Evolutionary conservation across 352 stramenopile species (phyloP).

Genomic region (Pythium aquatile): DNA sequence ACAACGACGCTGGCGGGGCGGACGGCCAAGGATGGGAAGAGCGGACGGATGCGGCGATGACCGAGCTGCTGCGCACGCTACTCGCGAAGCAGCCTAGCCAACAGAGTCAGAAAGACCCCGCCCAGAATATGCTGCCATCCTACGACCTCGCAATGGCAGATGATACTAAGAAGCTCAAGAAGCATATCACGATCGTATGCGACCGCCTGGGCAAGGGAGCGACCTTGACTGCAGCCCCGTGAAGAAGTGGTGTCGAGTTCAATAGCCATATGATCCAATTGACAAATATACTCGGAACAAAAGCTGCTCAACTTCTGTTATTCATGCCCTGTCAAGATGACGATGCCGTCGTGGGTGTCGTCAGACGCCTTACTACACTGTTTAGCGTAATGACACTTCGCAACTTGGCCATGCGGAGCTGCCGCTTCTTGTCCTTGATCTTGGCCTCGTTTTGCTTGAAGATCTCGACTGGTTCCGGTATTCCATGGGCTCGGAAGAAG

Average conservation of each 20-base stretch:
- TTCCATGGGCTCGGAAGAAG: slow-evolving; percentile 39
- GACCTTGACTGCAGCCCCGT: slow-evolving; percentile 23
- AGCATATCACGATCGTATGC: slow-evolving; percentile 90
- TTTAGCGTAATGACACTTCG: slow-evolving; percentile 33
- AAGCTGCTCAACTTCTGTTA: neutral
- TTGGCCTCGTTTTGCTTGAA: slow-evolving; percentile 29
- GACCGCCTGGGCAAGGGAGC: slow-evolving; percentile 85
- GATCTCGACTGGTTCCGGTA: slow-evolving; percentile 37
- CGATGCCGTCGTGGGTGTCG: neutral
- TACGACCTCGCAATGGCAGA: slow-evolving; percentile 64
- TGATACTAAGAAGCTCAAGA: slow-evolving; percentile 88
- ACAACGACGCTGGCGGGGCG: slow-evolving; percentile 40
- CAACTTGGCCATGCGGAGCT: slow-evolving; percentile 28
- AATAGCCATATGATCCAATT: neutral
- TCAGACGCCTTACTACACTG: slow-evolving; percentile 31
- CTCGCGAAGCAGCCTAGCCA: slow-evolving; percentile 55
- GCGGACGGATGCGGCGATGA: slow-evolving; percentile 78
- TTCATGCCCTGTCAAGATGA: neutral
- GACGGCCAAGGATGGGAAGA: slow-evolving; percentile 88
- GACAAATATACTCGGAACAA: neutral
- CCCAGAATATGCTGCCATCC: slow-evolving; percentile 25
- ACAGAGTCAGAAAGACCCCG: slow-evolving; percentile 20
- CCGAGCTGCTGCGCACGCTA: slow-evolving; percentile 78
- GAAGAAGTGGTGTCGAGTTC: neutral
- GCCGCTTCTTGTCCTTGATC: slow-evolving; percentile 26